Base-by-base conservation (phyloP, 768 basidiomycete species). In the Suillus lakei region DNA sequence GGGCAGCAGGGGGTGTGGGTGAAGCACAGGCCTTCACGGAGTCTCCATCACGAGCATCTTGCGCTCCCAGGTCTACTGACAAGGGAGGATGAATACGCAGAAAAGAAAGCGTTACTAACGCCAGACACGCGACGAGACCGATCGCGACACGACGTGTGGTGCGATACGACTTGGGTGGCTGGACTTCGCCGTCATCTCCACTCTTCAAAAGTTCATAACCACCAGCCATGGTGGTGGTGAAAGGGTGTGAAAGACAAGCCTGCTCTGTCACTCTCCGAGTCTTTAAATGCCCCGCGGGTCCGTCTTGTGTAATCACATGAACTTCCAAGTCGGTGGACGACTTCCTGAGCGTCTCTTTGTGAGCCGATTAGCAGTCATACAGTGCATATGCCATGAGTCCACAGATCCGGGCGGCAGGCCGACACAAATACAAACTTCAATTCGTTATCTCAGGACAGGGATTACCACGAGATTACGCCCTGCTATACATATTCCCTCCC, bases 11-110 rank as follows among this genome's bases (percentile, higher is more conserved):
- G 23, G 78, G 75, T 5, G 71, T 60, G 26, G 60, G 62, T 7
- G 82, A 61, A 2, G 70, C 67, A 62, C 85, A 86, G 58, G 79
- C 78, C 53, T 72, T 70, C 30, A 80, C 48, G 34, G 46, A 63
- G 60, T 62, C 68, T 5, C 56, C 67, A 34, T 65, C 62, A 26
- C 62, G 43, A 16, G 9, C 26, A 1, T 60, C 5, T 16, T 39
- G 36, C 4, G 18, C 21, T 8, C 39, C 44, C 23, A 13, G 56
- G 18, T 51, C 61, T 44, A 26, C 28, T 41, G 64, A 64, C 60
- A 64, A 48, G 55, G 68, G 44, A 23, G 54, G 28, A 26, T 51
- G 18, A 23, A 56, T 48, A 26, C 61, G 69, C 39, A 68, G 43
- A 12, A 72, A 38, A 16, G 69, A 48, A 46, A 74, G 66, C 5